Conservation (phyloP, 202 grass and related monocot genomes). For the Zoysia matrella region DNA sequence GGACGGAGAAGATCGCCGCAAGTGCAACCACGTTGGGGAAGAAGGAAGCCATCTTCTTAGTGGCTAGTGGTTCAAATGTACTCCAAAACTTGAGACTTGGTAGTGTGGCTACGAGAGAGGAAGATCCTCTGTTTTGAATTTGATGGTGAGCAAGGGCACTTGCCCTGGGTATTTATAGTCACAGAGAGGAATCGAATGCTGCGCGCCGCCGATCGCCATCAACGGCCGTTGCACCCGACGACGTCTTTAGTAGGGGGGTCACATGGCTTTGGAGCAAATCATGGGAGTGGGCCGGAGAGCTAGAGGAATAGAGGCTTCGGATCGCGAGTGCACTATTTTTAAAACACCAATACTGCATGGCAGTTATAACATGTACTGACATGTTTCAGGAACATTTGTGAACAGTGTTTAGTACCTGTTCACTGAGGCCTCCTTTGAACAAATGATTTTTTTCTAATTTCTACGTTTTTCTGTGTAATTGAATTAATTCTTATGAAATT, state of each 20-base stretch:
- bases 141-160: constrained; percentile 14
- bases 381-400: too few species aligned
- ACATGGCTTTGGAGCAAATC: constrained; percentile 46
- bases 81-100: background rate
- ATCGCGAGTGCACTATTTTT: constrained; percentile 29
- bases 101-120: background rate
- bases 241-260: constrained; percentile 26
- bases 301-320: constrained; percentile 27
- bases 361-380: too few species aligned
- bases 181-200: background rate
- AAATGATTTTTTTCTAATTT: too few species aligned
- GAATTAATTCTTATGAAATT: too few species aligned
- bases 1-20: constrained; percentile 18
- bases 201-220: constrained; percentile 5
- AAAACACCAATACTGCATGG: background rate
- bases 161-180: constrained; percentile 49
- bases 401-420: constrained; percentile 30
- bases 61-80: background rate
- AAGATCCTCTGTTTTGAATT: constrained; percentile 14
- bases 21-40: constrained; percentile 2
- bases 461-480: too few species aligned
- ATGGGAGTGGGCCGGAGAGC: constrained; percentile 10
- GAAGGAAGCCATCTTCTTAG: constrained; percentile 13
- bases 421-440: constrained; percentile 12
- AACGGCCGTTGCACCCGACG: constrained; percentile 36